Percentiles rank a stretch among this genome's conserved stretches.
phyloP scores from a whole-genome alignment of 441 rosid species.

The Francoa sonchifolia region DNA sequence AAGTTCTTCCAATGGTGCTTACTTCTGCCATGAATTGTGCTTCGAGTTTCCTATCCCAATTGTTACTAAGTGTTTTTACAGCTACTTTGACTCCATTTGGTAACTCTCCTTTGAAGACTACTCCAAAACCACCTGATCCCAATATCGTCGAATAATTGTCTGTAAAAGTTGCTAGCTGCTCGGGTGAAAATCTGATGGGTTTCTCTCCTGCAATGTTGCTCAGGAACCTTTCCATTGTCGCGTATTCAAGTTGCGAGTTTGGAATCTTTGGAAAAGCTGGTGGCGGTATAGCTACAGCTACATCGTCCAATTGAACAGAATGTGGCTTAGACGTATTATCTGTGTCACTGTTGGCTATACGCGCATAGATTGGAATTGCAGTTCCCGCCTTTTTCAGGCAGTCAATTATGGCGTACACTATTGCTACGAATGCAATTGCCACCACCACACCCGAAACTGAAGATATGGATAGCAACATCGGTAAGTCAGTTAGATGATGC shows the following conservation, averaged over 20 bases:
- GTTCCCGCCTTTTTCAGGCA: too few relatives aligned
- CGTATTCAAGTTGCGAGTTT: neutral
- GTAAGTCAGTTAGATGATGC: too few relatives aligned
- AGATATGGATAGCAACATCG: too few relatives aligned
- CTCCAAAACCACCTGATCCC: constrained; percentile 16
- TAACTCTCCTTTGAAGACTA: constrained; percentile 15
- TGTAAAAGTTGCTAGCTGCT: constrained; percentile 8
- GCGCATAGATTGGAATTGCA: too few relatives aligned
- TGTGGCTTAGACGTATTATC: too few relatives aligned
- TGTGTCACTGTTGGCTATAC: too few relatives aligned
- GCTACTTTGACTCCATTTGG: constrained; percentile 9
- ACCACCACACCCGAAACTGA: too few relatives aligned
- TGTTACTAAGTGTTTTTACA: constrained; percentile 9
- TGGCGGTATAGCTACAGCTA: neutral
- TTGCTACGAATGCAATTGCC: too few relatives aligned
- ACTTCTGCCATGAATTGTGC: constrained; percentile 22
- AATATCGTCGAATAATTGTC: constrained; percentile 8
- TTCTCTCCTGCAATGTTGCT: constrained; percentile 4
- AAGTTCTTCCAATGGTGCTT: constrained; percentile 12
- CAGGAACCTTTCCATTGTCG: constrained; percentile 12
- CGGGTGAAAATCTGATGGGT: constrained; percentile 12
- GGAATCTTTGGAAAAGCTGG: neutral
- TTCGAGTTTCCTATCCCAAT: constrained; percentile 7
- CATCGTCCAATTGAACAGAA: neutral
- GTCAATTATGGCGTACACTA: too few relatives aligned